phyloP scores from a whole-genome alignment of 306 rosid species.

The Sicyos edulis region DNA sequence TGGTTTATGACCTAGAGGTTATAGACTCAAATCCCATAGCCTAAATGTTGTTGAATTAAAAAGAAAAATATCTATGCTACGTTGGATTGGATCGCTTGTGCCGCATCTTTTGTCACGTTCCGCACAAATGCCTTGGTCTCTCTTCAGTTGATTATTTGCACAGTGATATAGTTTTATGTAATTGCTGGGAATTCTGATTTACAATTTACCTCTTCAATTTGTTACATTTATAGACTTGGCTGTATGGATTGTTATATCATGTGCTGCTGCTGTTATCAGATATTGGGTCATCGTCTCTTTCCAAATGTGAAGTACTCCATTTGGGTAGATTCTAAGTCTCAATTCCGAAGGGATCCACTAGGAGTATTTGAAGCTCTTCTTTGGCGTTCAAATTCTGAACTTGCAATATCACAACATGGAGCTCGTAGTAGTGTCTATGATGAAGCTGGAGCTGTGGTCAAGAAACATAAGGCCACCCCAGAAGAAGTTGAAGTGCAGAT shows the following conservation, averaged over 20 bases:
- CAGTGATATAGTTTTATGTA: neutral
- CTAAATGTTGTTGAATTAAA: too few relatives aligned
- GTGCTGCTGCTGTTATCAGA: slow-evolving; percentile 38
- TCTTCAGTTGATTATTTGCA: neutral
- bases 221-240: neutral
- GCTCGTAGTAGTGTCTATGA: slow-evolving; percentile 93
- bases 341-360: slow-evolving; percentile 87
- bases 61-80: neutral
- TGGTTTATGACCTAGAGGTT: too few relatives aligned
- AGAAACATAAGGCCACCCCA: slow-evolving; percentile 91
- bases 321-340: slow-evolving; percentile 97
- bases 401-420: slow-evolving; percentile 96
- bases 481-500: slow-evolving; percentile 88
- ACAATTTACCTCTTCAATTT: neutral
- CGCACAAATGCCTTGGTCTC: neutral
- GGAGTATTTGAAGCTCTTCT: slow-evolving; percentile 90
- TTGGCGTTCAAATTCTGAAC: slow-evolving; percentile 68
- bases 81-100: neutral
- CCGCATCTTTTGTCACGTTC: neutral
- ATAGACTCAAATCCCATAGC: neutral
- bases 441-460: slow-evolving; percentile 90
- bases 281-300: slow-evolving; percentile 90
- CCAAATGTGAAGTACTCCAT: slow-evolving; percentile 85
- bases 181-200: neutral
- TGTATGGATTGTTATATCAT: neutral